These are phyloP conservation scores for Aspergillus sp. DNA, from an alignment of 2,329 filamentous ascomycete genomes.

Conservation along the genomic window DNA sequence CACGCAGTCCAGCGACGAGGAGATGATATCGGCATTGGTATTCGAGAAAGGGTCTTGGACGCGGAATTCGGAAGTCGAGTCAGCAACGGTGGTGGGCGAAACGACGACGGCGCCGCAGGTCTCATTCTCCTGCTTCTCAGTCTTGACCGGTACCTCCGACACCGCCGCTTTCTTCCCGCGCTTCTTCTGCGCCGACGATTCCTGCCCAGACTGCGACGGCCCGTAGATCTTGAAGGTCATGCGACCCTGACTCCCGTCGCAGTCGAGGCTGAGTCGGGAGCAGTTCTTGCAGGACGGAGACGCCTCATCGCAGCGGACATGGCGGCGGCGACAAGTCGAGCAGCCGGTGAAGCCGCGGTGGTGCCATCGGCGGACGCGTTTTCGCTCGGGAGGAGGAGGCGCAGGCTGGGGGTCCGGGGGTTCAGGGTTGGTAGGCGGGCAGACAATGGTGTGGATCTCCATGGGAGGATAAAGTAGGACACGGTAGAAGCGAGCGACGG, in stretches of 20 bases:
- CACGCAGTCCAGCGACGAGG: slow-evolving; percentile 13
- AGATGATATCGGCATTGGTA: slow-evolving; percentile 10
- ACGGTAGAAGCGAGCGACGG: too few relatives aligned
- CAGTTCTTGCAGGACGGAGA: slow-evolving; percentile 32
- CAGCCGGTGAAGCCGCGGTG: slow-evolving; percentile 35
- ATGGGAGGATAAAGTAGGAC: background rate
- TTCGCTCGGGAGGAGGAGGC: slow-evolving; percentile 14
- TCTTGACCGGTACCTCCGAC: too few relatives aligned
- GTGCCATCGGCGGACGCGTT: slow-evolving; percentile 32
- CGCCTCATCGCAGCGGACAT: slow-evolving; percentile 30
- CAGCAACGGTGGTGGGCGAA: slow-evolving; percentile 16
- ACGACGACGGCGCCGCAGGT: slow-evolving; percentile 15
- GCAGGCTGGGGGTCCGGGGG: too few relatives aligned
- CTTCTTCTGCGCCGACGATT: slow-evolving; percentile 9
- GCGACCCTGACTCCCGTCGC: slow-evolving; percentile 25
- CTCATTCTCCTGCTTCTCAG: slow-evolving; percentile 5
- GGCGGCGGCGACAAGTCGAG: slow-evolving; percentile 31
- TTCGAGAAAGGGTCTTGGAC: slow-evolving; percentile 20
- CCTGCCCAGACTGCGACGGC: slow-evolving; percentile 14
- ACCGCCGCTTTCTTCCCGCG: slow-evolving; percentile 14
- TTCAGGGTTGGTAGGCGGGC: background rate
- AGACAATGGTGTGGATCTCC: background rate
- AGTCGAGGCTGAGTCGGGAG: slow-evolving; percentile 23
- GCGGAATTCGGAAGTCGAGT: slow-evolving; percentile 12
- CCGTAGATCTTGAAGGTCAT: slow-evolving; percentile 32